These are phyloP conservation scores for Dioscorea cayenensis DNA, from an alignment of 116 monocot genomes.

Conservation along the genomic window DNA sequence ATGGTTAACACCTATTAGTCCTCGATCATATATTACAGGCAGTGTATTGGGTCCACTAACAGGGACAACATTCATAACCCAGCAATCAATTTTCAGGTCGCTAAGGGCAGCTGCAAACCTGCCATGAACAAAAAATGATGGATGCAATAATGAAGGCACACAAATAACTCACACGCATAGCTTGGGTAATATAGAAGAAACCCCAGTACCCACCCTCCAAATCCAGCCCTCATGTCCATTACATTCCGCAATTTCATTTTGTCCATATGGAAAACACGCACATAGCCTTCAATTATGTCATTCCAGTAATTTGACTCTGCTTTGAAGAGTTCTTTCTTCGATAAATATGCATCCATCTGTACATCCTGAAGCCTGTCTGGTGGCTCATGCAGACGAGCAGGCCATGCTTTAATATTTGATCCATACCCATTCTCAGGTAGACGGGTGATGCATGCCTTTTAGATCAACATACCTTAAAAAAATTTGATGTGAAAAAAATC, in stretches of 20 bases:
- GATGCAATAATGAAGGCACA: not conserved
- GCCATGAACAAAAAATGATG: conserved; percentile 3
- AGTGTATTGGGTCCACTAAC: conserved; percentile 77
- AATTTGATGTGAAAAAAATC: not conserved
- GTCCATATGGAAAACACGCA: conserved; percentile 65
- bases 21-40: conserved; percentile 92
- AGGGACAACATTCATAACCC: conserved; percentile 96
- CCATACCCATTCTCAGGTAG: conserved; percentile 73
- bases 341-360: conserved; percentile 75
- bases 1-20: conserved; percentile 84
- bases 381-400: conserved; percentile 65
- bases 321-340: conserved; percentile 78
- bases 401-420: conserved; percentile 61
- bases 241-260: conserved; percentile 74
- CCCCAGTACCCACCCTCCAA: conserved; percentile 60
- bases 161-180: not conserved
- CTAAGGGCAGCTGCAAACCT: conserved; percentile 91
- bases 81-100: conserved; percentile 56
- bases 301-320: conserved; percentile 79
- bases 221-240: conserved; percentile 98
- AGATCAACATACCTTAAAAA: conserved; percentile 68
- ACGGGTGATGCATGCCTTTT: conserved; percentile 68
- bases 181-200: not conserved
- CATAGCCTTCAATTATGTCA: conserved; percentile 49
- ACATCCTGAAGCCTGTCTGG: conserved; percentile 72